A percentile compares a stretch with the other conserved stretches of the same genome.
Conservation (phyloP, 169 alveolate genomes). For the Fabrea salina region DNA sequence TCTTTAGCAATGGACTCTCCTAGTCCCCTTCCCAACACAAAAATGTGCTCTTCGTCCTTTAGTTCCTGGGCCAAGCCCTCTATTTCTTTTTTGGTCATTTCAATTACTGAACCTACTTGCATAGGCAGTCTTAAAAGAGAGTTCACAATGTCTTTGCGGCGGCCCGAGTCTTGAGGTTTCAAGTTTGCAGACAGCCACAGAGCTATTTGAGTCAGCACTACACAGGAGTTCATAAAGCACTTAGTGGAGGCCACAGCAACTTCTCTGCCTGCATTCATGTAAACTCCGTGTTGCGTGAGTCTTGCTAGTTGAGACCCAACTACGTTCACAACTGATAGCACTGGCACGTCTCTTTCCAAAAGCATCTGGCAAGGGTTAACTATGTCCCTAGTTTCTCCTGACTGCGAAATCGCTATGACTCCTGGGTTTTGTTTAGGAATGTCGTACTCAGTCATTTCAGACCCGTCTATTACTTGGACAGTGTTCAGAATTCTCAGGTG, state of each 20-base stretch:
- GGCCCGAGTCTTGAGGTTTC: slow-evolving; percentile 40
- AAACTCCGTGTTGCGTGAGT: slow-evolving; percentile 90
- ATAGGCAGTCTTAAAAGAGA: slow-evolving; percentile 68
- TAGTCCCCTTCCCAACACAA: slow-evolving; percentile 80
- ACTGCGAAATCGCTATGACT: slow-evolving; percentile 88
- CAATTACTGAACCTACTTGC: slow-evolving; percentile 27
- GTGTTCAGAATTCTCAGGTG: slow-evolving; percentile 79
- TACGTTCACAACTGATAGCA: slow-evolving; percentile 88
- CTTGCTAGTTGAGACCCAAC: slow-evolving; percentile 91
- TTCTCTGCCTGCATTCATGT: slow-evolving; percentile 96
- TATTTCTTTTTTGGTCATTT: slow-evolving; percentile 4
- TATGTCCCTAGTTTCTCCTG: slow-evolving; percentile 97
- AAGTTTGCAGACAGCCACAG: slow-evolving; percentile 83
- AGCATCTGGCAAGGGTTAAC: slow-evolving; percentile 79
- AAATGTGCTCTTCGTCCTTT: slow-evolving; percentile 35
- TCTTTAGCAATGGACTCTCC: slow-evolving; percentile 95
- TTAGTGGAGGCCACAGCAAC: slow-evolving; percentile 97
- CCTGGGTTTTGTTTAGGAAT: slow-evolving; percentile 75
- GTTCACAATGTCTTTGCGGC: slow-evolving; percentile 51
- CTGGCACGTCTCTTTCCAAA: slow-evolving; percentile 72
- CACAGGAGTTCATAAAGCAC: slow-evolving; percentile 92
- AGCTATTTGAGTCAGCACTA: slow-evolving; percentile 82
- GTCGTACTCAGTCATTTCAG: slow-evolving; percentile 79
- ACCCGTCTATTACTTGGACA: slow-evolving; percentile 88
- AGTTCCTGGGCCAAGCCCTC: slow-evolving; percentile 42